phyloP scores from a whole-genome alignment of 2,329 filamentous ascomycete species.

The Thermomyces lanuginosus region DNA sequence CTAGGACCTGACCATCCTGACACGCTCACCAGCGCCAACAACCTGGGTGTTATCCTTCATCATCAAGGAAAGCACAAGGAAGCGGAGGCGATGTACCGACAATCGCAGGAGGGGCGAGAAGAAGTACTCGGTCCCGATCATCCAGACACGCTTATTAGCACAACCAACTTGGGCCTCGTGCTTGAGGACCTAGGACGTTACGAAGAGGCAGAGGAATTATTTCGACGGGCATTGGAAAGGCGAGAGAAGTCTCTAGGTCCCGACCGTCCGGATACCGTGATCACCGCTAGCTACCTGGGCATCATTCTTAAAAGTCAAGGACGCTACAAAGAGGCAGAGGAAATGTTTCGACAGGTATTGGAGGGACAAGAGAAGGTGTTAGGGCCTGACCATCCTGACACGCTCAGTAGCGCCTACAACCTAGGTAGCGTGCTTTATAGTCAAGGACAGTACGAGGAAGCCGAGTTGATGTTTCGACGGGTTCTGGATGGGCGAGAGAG shows the following conservation, averaged over 20 bases:
- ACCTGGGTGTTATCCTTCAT: slow-evolving; percentile 1
- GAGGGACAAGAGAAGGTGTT: slow-evolving; percentile 4
- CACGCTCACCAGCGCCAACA: slow-evolving; percentile 8
- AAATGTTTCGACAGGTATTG: slow-evolving; percentile 5
- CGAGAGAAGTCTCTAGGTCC: slow-evolving; percentile 2
- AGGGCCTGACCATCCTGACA: slow-evolving; percentile 9
- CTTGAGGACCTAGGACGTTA: background rate
- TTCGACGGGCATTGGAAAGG: slow-evolving; percentile 1
- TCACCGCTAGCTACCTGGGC: slow-evolving; percentile 8
- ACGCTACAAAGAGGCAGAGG: slow-evolving; percentile 9
- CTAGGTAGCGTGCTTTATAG: slow-evolving; percentile 1
- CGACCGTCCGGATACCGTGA: slow-evolving; percentile 9
- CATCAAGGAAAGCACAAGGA: background rate
- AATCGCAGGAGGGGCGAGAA: slow-evolving; percentile 4
- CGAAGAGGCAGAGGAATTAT: slow-evolving; percentile 1
- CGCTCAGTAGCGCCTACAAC: slow-evolving; percentile 7
- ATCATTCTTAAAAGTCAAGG: slow-evolving; percentile 6
- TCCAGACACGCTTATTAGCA: slow-evolving; percentile 6
- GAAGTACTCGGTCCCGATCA: slow-evolving; percentile 3
- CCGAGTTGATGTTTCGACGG: slow-evolving; percentile 1
- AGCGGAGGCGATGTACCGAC: slow-evolving; percentile 2
- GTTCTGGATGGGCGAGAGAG: slow-evolving; percentile 2
- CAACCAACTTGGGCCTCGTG: slow-evolving; percentile 3
- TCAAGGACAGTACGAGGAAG: background rate
- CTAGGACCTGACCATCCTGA: slow-evolving; percentile 8